Conservation (phyloP, 805 yeast species). For the Clavispora phyllophila region DNA sequence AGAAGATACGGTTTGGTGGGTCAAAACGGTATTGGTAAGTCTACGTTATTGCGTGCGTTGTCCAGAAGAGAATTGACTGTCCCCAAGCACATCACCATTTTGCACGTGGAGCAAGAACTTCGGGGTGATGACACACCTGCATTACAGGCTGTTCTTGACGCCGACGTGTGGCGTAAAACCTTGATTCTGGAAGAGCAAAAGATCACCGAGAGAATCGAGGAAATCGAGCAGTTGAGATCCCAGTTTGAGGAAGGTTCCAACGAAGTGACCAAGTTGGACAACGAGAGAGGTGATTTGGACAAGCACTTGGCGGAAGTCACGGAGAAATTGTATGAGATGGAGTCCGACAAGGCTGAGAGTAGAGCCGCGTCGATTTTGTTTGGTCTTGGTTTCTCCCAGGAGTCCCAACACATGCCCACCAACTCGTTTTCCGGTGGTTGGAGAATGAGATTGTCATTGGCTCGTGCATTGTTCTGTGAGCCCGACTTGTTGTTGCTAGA, state of each 20-base stretch:
- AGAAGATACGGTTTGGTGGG: conserved; percentile 97
- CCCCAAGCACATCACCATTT: conserved; percentile 91
- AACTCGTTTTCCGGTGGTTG: conserved; percentile 98
- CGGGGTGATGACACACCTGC: conserved; percentile 91
- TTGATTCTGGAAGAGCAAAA: conserved; percentile 70
- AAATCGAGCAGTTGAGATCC: conserved; percentile 61
- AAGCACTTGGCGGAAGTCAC: conserved; percentile 71
- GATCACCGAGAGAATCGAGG: conserved; percentile 68
- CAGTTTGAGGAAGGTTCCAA: conserved; percentile 69
- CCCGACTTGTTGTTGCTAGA: conserved; percentile 91
- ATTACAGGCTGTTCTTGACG: conserved; percentile 93
- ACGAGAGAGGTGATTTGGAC: conserved; percentile 85
- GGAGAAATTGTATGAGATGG: conserved; percentile 86
- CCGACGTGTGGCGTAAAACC: conserved; percentile 98
- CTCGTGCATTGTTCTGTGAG: conserved; percentile 94
- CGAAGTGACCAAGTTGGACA: conserved; percentile 75
- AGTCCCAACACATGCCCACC: conserved; percentile 77
- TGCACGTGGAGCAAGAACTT: conserved; percentile 97
- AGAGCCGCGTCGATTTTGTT: conserved; percentile 90
- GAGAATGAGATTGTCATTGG: conserved; percentile 99
- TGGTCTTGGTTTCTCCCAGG: conserved; percentile 91
- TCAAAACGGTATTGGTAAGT: conserved; percentile 99
- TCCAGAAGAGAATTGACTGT: conserved; percentile 90
- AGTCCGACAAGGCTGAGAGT: conserved; percentile 94
- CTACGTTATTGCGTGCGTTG: conserved; percentile 84